A percentile compares a stretch with the other conserved stretches of the same genome.
phyloP scores from a whole-genome alignment of 441 rosid species.

The Adansonia gregorii region DNA sequence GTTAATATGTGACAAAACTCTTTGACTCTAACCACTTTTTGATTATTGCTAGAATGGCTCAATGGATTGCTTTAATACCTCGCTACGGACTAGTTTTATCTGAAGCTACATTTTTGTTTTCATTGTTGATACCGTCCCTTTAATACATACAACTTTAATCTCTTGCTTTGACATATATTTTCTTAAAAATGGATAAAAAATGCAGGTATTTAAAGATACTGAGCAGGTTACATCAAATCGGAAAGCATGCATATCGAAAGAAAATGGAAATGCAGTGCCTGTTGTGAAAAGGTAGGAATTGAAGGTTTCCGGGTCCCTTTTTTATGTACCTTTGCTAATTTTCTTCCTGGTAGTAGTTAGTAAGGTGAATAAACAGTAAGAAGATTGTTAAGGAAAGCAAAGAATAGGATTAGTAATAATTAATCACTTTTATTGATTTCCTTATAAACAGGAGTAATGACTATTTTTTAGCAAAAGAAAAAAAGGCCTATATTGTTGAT shows the following conservation, averaged over 20 bases:
- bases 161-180: constrained; percentile 14
- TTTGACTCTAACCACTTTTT: not conserved
- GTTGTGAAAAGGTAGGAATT: constrained; percentile 36
- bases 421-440: too few relatives aligned
- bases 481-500: too few relatives aligned
- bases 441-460: too few relatives aligned
- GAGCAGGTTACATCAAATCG: constrained; percentile 27
- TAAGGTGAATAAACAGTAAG: too few relatives aligned
- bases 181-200: constrained; percentile 15
- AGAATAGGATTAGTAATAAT: too few relatives aligned
- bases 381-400: too few relatives aligned
- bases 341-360: not conserved
- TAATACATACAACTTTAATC: not conserved
- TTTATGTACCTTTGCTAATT: not conserved
- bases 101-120: not conserved
- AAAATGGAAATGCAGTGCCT: constrained; percentile 33
- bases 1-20: not conserved
- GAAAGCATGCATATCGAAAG: constrained; percentile 25
- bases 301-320: not conserved
- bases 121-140: not conserved
- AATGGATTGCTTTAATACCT: not conserved
- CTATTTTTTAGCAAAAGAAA: too few relatives aligned
- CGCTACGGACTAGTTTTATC: not conserved
- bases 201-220: constrained; percentile 34
- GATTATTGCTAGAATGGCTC: not conserved